Conservation (phyloP, 75 land plant species). For the Cryptomeria japonica region DNA sequence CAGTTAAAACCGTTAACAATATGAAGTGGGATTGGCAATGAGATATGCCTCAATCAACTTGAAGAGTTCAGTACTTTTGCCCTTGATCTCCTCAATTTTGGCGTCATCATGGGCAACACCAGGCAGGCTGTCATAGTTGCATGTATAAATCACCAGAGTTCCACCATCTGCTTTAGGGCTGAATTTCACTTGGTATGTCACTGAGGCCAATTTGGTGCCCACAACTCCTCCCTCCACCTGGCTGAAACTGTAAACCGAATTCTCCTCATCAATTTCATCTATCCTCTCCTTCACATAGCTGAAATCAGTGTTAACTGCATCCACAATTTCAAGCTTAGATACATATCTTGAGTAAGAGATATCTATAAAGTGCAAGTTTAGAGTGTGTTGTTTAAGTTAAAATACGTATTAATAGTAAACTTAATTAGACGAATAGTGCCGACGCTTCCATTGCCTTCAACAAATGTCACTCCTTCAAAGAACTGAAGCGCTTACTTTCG, state of each 20-base stretch:
- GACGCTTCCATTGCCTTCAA: not conserved
- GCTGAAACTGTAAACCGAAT: conserved; percentile 16
- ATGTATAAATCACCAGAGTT: conserved; percentile 9
- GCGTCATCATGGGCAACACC: conserved; percentile 15
- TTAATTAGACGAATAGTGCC: not conserved
- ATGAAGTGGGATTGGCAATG: conserved; percentile 29
- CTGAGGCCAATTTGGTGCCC: not conserved
- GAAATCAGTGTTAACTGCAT: not conserved
- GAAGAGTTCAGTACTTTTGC: conserved; percentile 9
- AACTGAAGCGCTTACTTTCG: not conserved
- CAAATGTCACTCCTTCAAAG: not conserved
- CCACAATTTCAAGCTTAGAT: no score
- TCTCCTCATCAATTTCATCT: conserved; percentile 25
- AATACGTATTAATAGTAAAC: not conserved
- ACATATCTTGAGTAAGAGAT: not conserved
- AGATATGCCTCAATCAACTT: conserved; percentile 36
- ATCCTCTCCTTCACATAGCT: conserved; percentile 21
- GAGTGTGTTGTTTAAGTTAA: no score
- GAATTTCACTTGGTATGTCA: conserved; percentile 24
- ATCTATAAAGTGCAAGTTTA: no score
- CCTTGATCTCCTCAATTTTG: conserved; percentile 23
- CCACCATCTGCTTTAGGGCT: conserved; percentile 19
- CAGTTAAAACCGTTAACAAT: not conserved
- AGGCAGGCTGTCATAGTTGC: conserved; percentile 12
- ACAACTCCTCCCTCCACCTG: conserved; percentile 30